Base-by-base conservation (phyloP, 2,329 filamentous ascomycete genomes). In the Dothideomycetes sp. region DNA sequence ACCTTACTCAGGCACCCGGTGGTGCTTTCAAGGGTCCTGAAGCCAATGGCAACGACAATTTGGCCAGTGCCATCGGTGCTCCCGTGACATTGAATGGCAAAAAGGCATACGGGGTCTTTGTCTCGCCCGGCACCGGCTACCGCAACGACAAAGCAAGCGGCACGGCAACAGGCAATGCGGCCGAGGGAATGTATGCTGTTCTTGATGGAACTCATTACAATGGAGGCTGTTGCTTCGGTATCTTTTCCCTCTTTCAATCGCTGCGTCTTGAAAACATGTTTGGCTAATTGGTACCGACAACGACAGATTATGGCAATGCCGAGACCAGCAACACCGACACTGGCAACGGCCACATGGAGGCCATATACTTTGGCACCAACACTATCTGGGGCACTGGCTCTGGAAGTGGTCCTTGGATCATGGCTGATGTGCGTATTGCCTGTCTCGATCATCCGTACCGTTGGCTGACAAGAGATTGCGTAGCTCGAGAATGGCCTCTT, bases 401-500 rank as follows among this genome's bases (percentile, higher is more conserved):
- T 4, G 77, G 76, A 31, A 67, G 49, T 30, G 77, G 78, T 0
- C 78, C 78, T 0, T 82, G 78, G 78, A 54, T 82, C 49, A 80
- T 82, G 76, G 78, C 76, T 0, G 78, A 82, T 57, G n/a, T n/a
- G 8, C 9, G 38, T 33, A 27, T 12, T 6, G n/a, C 19, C 17
- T 5, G 7, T 22, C 8, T n/a, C 18, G 12, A 7, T 17, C 24
- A 6, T 16, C 17, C 7, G 11, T 17, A 19, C 25, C 15, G 10
- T 5, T 11, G 6, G 19, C 38, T 41, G 20, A 41, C 38, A 24
- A 11, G 11, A 8, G 11, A 11, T 15, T 33, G 38, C n/a, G n/a
- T n/a, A n/a, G n/a, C 67, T 82, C 0, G 78, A 82, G 54, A 80
- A 82, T 46, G 74, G 74, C 3, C 60, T 82, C 2, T 82, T 80